Base-by-base conservation (phyloP, 1,284 basidiomycete species). In the Sporisorium scitamineum region DNA sequence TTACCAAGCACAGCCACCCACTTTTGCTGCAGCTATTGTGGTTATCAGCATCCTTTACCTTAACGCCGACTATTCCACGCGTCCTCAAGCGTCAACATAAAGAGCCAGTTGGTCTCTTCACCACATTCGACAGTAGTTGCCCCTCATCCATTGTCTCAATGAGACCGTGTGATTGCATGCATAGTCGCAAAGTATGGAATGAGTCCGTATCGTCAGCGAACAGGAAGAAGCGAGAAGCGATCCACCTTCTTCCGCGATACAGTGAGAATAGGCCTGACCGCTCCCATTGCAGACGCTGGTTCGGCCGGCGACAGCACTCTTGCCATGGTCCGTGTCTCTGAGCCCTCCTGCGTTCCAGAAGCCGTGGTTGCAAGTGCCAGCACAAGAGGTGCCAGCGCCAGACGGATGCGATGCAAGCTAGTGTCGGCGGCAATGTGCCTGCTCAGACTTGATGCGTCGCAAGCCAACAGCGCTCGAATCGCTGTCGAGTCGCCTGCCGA, bases 141-240 rank as follows among this genome's bases (percentile, higher is more conserved):
- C 26, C 22, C 41, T n/a, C 41, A 42, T 42, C 20, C 41, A 7
- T 42, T 3, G 48, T 31, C 48, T 11, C n/a, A 2, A 13, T 31
- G 18, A 48, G 9, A 41, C 6, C 24, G 7, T 24, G 13, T 22
- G 26, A 37, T 37, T 37, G 42, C 44, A 47, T 47, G 22, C 10
- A 24, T 26, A 37, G 32, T 22, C 16, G 6, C n/a, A 27, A 29
- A 45, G 14, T n/a, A 9, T 13, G 32, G 2, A 5, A 27, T 26
- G 32, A 42, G 9, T 24, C n/a, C 13, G 13, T 27, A 42, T n/a
- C 14, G 11, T 51, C 42, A 70, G 37, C 69, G 63, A 18, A 71
- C 63, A 8, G 69, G 69, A 37, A 71, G 69, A 31, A 59, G 34
- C 20, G 59, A 51, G 32, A 71, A 66, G 7, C 69, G 55, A 27